phyloP scores from a whole-genome alignment of 768 basidiomycete genomes.

The Lactifluus hygrophoroides region DNA sequence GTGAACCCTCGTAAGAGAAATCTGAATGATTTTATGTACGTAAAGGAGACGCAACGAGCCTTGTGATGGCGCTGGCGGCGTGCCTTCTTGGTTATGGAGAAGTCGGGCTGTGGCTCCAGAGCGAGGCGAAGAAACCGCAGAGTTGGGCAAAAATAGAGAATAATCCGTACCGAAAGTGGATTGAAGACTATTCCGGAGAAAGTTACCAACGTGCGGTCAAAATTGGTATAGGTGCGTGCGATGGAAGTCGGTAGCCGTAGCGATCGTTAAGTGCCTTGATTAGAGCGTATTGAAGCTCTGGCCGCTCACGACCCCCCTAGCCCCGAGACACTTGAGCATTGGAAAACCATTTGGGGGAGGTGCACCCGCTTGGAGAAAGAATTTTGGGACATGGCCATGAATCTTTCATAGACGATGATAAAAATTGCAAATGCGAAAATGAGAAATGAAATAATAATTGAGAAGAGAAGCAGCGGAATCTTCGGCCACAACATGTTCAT shows the following conservation, averaged over 20 bases:
- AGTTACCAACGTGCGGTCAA: slow-evolving; percentile 66
- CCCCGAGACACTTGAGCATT: slow-evolving; percentile 46
- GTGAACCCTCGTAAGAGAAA: too few species aligned
- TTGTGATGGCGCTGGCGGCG: slow-evolving; percentile 75
- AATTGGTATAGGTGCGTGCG: slow-evolving; percentile 58
- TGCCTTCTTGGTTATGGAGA: slow-evolving; percentile 91
- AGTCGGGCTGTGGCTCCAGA: slow-evolving; percentile 77
- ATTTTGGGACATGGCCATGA: slow-evolving; percentile 77
- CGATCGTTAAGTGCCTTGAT: neutral
- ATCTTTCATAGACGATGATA: slow-evolving; percentile 6
- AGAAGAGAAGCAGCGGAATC: neutral
- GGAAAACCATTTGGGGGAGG: slow-evolving; percentile 63
- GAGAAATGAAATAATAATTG: neutral
- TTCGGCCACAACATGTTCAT: neutral
- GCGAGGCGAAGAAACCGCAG: slow-evolving; percentile 36
- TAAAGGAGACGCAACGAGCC: slow-evolving; percentile 45
- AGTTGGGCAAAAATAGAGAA: slow-evolving; percentile 52
- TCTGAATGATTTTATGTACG: neutral
- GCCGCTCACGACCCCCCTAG: slow-evolving; percentile 60
- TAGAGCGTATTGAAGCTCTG: slow-evolving; percentile 67
- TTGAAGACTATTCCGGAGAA: slow-evolving; percentile 69
- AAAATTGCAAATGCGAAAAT: neutral
- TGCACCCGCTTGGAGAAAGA: slow-evolving; percentile 71
- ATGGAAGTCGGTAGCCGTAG: neutral
- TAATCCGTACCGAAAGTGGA: slow-evolving; percentile 72